Percentiles rank a stretch among this genome's conserved stretches.
phyloP scores from a whole-genome alignment of 768 basidiomycete species.

The Hypholoma sublateritium region DNA sequence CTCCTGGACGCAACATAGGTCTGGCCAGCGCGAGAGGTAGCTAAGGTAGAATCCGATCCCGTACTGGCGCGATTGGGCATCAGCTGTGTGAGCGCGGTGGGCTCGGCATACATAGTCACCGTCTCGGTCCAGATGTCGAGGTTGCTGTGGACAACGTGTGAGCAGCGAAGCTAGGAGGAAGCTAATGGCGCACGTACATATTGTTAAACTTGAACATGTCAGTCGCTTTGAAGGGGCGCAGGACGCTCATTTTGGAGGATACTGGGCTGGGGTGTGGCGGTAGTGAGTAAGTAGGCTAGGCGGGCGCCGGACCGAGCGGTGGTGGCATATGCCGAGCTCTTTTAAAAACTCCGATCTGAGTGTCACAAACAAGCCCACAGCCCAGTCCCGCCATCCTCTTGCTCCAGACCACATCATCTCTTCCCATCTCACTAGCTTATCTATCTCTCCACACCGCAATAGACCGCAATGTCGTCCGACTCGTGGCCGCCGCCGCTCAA shows the following conservation, averaged over 20 bases:
- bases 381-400: too few relatives aligned
- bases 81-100: neutral
- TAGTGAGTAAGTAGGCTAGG: neutral
- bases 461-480: constrained; percentile 61
- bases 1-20: constrained; percentile 82
- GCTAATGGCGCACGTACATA: constrained; percentile 49
- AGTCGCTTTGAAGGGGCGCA: constrained; percentile 82
- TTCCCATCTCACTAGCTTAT: neutral
- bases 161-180: neutral
- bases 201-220: constrained; percentile 95
- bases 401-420: constrained; percentile 1
- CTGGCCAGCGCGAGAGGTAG: constrained; percentile 91
- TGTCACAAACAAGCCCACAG: too few relatives aligned
- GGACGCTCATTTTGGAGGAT: constrained; percentile 68
- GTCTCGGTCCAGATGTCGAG: constrained; percentile 98
- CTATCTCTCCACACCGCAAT: constrained; percentile 31
- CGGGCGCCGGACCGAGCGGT: neutral
- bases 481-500: constrained; percentile 83
- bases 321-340: constrained; percentile 5
- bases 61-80: constrained; percentile 56
- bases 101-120: constrained; percentile 44
- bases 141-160: constrained; percentile 58
- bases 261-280: neutral
- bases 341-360: constrained; percentile 10
- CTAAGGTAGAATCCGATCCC: constrained; percentile 84